Evolutionary conservation across 2,329 filamentous ascomycete genomes (phyloP).

Genomic region (Penicillium sclerotigenum): DNA sequence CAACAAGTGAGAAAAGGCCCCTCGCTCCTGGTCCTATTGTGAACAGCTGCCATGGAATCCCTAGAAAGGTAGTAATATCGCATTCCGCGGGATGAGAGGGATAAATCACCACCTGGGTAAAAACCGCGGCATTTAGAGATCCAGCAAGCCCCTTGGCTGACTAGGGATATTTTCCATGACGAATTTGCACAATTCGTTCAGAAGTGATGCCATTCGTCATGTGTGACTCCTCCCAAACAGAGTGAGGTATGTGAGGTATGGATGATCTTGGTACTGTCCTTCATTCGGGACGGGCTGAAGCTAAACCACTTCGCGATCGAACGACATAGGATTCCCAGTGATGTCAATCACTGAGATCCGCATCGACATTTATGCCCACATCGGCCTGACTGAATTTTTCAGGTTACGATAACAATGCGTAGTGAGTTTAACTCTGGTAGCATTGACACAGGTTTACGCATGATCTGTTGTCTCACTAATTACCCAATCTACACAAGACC

Average conservation of each 20-base stretch:
- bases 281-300: not conserved
- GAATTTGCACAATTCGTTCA: not conserved
- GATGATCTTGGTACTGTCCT: not conserved
- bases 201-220: not conserved
- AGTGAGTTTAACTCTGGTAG: not conserved
- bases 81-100: conserved; percentile 17
- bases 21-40: conserved; percentile 1
- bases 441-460: not conserved
- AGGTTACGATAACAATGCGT: not conserved
- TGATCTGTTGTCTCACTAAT: not conserved
- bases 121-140: conserved; percentile 15
- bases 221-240: not conserved
- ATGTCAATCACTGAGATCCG: conserved; percentile 6
- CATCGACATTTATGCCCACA: no score
- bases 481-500: not conserved
- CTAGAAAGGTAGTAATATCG: conserved; percentile 8
- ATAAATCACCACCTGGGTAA: conserved; percentile 5
- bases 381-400: no score
- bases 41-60: conserved; percentile 13
- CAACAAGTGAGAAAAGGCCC: not conserved
- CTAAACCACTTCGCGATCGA: not conserved
- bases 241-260: conserved; percentile 9
- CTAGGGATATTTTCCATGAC: not conserved
- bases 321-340: conserved; percentile 11
- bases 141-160: conserved; percentile 3